phyloP scores from a whole-genome alignment of 176 grass and related monocot species.

The Zea luxurians region DNA sequence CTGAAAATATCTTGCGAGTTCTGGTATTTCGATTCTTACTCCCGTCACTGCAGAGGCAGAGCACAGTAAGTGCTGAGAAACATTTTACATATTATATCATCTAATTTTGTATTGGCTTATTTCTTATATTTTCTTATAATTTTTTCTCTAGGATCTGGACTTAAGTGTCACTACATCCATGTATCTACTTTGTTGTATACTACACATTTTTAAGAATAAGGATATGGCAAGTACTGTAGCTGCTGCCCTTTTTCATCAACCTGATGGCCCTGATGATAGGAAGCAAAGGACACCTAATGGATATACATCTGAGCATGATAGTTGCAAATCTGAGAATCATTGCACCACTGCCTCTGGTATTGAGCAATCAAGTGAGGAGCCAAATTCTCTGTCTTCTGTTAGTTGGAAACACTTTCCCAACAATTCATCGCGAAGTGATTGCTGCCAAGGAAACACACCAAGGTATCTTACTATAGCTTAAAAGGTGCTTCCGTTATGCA shows the following conservation, averaged over 20 bases:
- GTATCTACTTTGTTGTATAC: conserved; percentile 90
- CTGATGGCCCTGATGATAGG: conserved; percentile 45
- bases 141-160: conserved; percentile 63
- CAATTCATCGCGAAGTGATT: conserved; percentile 43
- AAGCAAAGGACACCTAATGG: conserved; percentile 58
- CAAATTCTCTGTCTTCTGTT: conserved; percentile 35
- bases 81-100: conserved; percentile 30
- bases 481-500: conserved; percentile 12
- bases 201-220: conserved; percentile 97
- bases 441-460: conserved; percentile 57
- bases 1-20: conserved; percentile 82
- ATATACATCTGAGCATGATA: conserved; percentile 40
- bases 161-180: conserved; percentile 83
- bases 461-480: conserved; percentile 56
- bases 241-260: conserved; percentile 79
- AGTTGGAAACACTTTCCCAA: conserved; percentile 30
- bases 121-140: conserved; percentile 35
- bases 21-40: conserved; percentile 94
- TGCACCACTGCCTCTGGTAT: conserved; percentile 19
- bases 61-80: conserved; percentile 49
- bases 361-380: conserved; percentile 38
- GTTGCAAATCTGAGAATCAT: conserved; percentile 37
- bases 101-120: not conserved
- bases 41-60: conserved; percentile 62
- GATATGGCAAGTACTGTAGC: conserved; percentile 85